Conservation (phyloP, 2,329 filamentous ascomycete genomes). For the Talaromyces sp. region DNA sequence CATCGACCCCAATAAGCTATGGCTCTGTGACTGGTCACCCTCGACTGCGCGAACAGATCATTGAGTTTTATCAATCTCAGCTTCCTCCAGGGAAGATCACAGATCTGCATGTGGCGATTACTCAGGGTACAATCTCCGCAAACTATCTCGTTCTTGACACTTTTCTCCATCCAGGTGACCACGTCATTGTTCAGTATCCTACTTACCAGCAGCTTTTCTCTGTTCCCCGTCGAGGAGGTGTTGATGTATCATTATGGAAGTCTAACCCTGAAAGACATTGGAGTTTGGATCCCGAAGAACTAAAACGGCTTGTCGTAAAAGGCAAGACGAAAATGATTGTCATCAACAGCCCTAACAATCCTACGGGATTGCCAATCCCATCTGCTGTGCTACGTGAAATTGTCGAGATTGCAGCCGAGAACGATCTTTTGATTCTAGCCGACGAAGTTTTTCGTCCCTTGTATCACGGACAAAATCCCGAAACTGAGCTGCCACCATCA, state of each 20-base stretch:
- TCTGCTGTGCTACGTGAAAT: not conserved
- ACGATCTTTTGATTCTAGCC: constrained; percentile 17
- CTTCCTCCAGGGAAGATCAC: not conserved
- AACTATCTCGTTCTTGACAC: constrained; percentile 75
- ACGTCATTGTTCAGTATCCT: constrained; percentile 81
- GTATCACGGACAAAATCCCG: not conserved
- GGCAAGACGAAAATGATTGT: constrained; percentile 12
- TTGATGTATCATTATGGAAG: not conserved
- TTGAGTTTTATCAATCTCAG: not conserved
- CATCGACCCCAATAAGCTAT: not conserved
- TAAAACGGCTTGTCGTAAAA: not conserved
- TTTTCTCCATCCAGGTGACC: constrained; percentile 68
- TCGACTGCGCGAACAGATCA: not conserved
- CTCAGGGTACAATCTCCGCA: constrained; percentile 68
- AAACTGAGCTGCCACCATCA: not conserved
- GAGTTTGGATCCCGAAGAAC: not conserved
- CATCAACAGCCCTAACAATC: constrained; percentile 11
- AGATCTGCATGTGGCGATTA: not conserved
- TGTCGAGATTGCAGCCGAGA: constrained; percentile 21
- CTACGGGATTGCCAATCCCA: not conserved
- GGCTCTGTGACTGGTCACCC: not conserved
- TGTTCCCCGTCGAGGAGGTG: constrained; percentile 50
- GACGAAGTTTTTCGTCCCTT: not conserved
- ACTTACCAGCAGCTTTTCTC: constrained; percentile 82
- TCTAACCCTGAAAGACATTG: not conserved